Evolutionary conservation across 768 basidiomycete genomes (phyloP).

Genomic region (Xanthoconium purpureum): DNA sequence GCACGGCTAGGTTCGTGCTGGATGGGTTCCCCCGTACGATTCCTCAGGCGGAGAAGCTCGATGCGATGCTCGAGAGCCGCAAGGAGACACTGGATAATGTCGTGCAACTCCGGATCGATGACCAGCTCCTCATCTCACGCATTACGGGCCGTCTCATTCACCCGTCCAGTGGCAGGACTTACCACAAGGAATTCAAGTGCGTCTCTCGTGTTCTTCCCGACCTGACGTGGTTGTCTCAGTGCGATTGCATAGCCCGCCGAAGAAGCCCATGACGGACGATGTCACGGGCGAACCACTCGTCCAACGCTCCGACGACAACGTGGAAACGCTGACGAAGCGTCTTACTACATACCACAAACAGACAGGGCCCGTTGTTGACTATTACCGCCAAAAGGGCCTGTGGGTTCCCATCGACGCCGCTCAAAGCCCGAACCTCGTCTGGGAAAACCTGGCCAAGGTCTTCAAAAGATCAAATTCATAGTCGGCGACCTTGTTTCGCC

Average conservation of each 20-base stretch:
- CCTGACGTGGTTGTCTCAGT: constrained; percentile 9
- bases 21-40: constrained; percentile 99
- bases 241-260: constrained; percentile 72
- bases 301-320: constrained; percentile 97
- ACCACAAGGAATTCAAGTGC: constrained; percentile 94
- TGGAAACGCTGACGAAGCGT: constrained; percentile 89
- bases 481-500: not conserved
- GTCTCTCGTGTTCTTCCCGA: constrained; percentile 29
- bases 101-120: constrained; percentile 87
- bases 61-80: constrained; percentile 77
- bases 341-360: constrained; percentile 86
- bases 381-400: constrained; percentile 89
- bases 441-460: constrained; percentile 73
- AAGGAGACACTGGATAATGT: constrained; percentile 92
- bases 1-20: constrained; percentile 78
- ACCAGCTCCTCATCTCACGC: constrained; percentile 93
- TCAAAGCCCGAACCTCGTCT: constrained; percentile 88
- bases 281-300: constrained; percentile 93
- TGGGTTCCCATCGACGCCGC: constrained; percentile 93
- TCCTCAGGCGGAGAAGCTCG: constrained; percentile 93
- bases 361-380: constrained; percentile 93
- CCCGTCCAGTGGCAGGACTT: constrained; percentile 82
- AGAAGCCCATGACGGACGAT: constrained; percentile 93
- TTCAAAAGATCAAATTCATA: constrained; percentile 42
- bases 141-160: constrained; percentile 97